Percentiles rank a stretch among this genome's conserved stretches.
Conservation (phyloP, 495 filamentous ascomycete species). For the Talaromyces stipitatus region DNA sequence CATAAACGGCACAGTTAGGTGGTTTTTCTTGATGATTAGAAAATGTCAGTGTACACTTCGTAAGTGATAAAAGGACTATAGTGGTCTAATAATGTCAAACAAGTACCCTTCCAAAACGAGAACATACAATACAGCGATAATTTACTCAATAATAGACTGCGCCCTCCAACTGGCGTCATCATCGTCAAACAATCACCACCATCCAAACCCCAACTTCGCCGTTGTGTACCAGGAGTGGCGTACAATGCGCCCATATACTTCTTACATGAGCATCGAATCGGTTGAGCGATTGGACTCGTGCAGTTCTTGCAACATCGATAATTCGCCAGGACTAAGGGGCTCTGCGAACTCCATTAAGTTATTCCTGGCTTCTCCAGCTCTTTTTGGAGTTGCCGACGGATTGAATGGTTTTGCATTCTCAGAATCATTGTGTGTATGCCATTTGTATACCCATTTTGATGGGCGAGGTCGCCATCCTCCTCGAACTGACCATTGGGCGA, state of each 20-base stretch:
- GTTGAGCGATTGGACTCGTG: conserved; percentile 53
- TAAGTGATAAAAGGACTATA: too few species aligned
- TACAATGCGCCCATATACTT: conserved; percentile 54
- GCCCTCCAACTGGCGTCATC: conserved; percentile 16
- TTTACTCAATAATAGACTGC: background rate
- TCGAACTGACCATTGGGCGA: background rate
- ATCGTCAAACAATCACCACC: conserved; percentile 50
- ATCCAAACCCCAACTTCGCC: conserved; percentile 57
- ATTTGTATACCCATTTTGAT: conserved; percentile 15
- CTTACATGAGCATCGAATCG: conserved; percentile 35
- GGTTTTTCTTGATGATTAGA: too few species aligned
- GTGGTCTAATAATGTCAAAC: background rate
- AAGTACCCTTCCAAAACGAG: background rate
- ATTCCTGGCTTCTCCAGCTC: conserved; percentile 14
- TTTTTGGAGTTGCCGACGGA: conserved; percentile 13
- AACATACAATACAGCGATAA: background rate
- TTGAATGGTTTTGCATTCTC: background rate
- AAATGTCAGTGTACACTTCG: too few species aligned
- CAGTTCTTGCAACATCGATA: conserved; percentile 46
- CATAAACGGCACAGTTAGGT: too few species aligned
- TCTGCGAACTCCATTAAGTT: conserved; percentile 49
- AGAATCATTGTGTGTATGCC: background rate
- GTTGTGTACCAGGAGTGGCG: conserved; percentile 49
- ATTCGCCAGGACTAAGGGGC: conserved; percentile 49
- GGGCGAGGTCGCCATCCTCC: background rate